Evolutionary conservation across 306 rosid species (phyloP).

Genomic region (Ochetophila trinervis): DNA sequence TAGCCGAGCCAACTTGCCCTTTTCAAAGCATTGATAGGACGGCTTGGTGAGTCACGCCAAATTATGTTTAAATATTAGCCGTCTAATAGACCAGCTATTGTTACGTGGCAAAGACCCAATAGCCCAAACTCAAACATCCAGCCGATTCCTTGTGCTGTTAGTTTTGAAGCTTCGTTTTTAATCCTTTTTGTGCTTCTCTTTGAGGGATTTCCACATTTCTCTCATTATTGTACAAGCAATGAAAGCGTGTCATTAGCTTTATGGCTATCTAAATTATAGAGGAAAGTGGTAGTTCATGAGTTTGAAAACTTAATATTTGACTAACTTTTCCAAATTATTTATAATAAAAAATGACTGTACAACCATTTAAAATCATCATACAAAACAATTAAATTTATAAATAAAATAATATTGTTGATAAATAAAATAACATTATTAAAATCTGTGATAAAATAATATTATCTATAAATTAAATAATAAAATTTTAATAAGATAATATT

Average conservation of each 20-base stretch:
- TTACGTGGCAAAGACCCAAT: too few species aligned
- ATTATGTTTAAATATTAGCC: not conserved
- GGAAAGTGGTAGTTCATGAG: constrained; percentile 5
- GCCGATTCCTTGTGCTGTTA: too few species aligned
- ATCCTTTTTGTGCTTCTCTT: constrained; percentile 20
- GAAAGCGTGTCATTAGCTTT: constrained; percentile 16
- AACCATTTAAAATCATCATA: too few species aligned
- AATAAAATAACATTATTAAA: too few species aligned
- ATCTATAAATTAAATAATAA: constrained; percentile 6
- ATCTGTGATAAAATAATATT: too few species aligned
- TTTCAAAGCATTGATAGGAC: constrained; percentile 16
- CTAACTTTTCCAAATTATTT: constrained; percentile 35
- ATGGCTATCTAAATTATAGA: not conserved
- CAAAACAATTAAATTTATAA: too few species aligned
- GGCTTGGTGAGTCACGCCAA: constrained; percentile 4
- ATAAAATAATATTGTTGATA: too few species aligned
- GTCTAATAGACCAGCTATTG: too few species aligned
- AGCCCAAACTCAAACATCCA: too few species aligned
- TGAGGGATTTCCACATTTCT: constrained; percentile 15
- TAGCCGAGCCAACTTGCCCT: constrained; percentile 34
- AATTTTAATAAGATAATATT: too few species aligned
- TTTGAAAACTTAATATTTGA: constrained; percentile 26
- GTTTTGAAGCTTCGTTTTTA: constrained; percentile 13
- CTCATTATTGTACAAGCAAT: constrained; percentile 28
- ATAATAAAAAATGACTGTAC: too few species aligned